Conservation (phyloP, 805 yeast species). For the Candida chauliodis region DNA sequence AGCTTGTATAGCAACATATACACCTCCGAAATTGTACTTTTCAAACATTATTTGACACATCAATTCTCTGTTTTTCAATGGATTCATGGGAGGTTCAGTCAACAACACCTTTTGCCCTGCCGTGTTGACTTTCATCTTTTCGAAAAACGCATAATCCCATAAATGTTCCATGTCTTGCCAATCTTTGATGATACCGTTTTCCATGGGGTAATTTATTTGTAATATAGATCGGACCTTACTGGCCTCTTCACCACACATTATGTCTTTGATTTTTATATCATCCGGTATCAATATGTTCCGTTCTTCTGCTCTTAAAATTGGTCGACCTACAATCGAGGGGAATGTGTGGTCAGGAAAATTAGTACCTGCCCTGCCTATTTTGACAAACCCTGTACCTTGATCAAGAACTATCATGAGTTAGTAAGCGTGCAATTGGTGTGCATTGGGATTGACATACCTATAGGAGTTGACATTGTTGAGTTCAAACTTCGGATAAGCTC, state of each 20-base stretch:
- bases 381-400: constrained; percentile 98
- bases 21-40: constrained; percentile 85
- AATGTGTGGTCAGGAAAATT: constrained; percentile 96
- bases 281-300: constrained; percentile 53
- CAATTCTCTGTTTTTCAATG: constrained; percentile 79
- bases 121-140: constrained; percentile 76
- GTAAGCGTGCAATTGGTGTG: neutral
- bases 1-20: constrained; percentile 94
- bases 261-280: constrained; percentile 79
- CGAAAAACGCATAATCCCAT: constrained; percentile 97
- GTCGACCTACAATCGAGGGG: constrained; percentile 97
- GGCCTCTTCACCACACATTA: constrained; percentile 98
- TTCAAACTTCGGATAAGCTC: constrained; percentile 3
- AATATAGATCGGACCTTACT: constrained; percentile 83
- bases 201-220: constrained; percentile 97
- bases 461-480: constrained; percentile 3
- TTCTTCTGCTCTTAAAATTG: constrained; percentile 95
- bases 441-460: constrained; percentile 4
- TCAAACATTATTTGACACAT: constrained; percentile 95
- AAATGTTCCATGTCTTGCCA: constrained; percentile 99
- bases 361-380: constrained; percentile 94
- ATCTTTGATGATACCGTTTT: constrained; percentile 92
- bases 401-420: constrained; percentile 63
- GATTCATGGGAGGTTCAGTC: constrained; percentile 99
- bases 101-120: constrained; percentile 75